Evolutionary conservation across 768 basidiomycete genomes (phyloP), one percentile per base, ranked within the genome.

Genomic region (Rhodotorula kratochvilovae): DNA sequence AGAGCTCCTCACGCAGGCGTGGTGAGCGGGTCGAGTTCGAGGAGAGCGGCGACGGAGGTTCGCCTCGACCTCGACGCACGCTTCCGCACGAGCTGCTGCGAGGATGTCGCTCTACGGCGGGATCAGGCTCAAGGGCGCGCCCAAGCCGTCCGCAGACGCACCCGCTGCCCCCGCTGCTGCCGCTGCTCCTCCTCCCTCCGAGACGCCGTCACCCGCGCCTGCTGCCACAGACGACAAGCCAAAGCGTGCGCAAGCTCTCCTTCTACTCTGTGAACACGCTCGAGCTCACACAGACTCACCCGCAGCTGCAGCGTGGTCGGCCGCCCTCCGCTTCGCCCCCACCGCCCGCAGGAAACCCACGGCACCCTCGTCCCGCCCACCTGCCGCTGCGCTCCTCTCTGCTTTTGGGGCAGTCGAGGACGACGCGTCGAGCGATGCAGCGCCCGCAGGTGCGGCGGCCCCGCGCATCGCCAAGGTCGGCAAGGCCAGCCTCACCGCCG

Each of bases 301-400:
- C 33, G 12, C 60, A 64, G 65, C 68, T 27, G 54, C 72, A 13
- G 43, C 58, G 3, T 70, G 73, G 69, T 74, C 73, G n/a, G 69
- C 69, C 51, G 69, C 73, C 2, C 69, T 74, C 19, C 63, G 73
- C 33, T 74, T 74, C 63, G 69, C 69, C 12, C 73, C 73, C 2
- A 59, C 63, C 29, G n/a, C 36, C 45, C 69, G 73, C 59, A 74
- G 68, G 63, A 67, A 68, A 29, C 65, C 72, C 13, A 25, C 53
- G 15, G 3, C 56, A 12, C 1, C 63, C 17, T 21, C 53, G 1
- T n/a, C 64, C 4, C 11, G 35, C 6, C 43, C 72, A 2, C 35
- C 51, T 19, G 56, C 66, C 4, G 29, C 46, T 16, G 73, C 68
- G 1, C 64, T 74, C 62, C 57, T 51, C 16, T 56, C 66, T 8